Conservation (phyloP, 2,329 filamentous ascomycete species). For the Ambrosiella xylebori region DNA sequence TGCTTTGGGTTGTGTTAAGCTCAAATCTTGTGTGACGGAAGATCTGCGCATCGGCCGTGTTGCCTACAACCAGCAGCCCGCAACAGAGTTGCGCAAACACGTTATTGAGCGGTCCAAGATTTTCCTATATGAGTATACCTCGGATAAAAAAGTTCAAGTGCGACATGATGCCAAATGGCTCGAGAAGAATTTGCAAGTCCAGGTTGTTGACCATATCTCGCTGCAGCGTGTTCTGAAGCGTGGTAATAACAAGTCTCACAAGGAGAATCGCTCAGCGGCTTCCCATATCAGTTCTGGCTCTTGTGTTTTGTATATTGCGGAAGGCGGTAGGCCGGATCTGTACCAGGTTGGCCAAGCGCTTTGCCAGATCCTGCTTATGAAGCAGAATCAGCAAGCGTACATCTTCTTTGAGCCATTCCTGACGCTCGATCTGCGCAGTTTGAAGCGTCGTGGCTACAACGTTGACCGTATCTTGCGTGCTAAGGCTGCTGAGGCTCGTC, state of each 20-base stretch:
- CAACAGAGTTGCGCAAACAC: slow-evolving; percentile 54
- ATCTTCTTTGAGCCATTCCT: slow-evolving; percentile 84
- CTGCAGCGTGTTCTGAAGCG: slow-evolving; percentile 54
- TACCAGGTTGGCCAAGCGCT: slow-evolving; percentile 87
- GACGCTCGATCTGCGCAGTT: slow-evolving; percentile 62
- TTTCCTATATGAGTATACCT: slow-evolving; percentile 61
- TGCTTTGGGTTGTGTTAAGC: slow-evolving; percentile 56
- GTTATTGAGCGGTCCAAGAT: slow-evolving; percentile 78
- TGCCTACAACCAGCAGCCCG: slow-evolving; percentile 49
- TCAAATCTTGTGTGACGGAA: slow-evolving; percentile 65
- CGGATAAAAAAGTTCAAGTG: slow-evolving; percentile 60
- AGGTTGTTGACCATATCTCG: slow-evolving; percentile 61
- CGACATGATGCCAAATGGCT: slow-evolving; percentile 82
- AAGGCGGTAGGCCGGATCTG: slow-evolving; percentile 52
- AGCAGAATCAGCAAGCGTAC: slow-evolving; percentile 75
- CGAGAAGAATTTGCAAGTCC: slow-evolving; percentile 64
- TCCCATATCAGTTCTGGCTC: slow-evolving; percentile 35
- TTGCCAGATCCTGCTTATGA: slow-evolving; percentile 59
- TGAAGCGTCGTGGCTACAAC: slow-evolving; percentile 84
- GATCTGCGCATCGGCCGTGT: slow-evolving; percentile 54
- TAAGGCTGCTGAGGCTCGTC: slow-evolving; percentile 71
- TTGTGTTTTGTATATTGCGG: slow-evolving; percentile 60
- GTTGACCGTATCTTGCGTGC: slow-evolving; percentile 83
- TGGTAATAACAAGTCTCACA: slow-evolving; percentile 51
- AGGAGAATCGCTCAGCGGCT: slow-evolving; percentile 59